Conservation (phyloP, 345 rosid genomes). For the Citrus cavaleriei region DNA sequence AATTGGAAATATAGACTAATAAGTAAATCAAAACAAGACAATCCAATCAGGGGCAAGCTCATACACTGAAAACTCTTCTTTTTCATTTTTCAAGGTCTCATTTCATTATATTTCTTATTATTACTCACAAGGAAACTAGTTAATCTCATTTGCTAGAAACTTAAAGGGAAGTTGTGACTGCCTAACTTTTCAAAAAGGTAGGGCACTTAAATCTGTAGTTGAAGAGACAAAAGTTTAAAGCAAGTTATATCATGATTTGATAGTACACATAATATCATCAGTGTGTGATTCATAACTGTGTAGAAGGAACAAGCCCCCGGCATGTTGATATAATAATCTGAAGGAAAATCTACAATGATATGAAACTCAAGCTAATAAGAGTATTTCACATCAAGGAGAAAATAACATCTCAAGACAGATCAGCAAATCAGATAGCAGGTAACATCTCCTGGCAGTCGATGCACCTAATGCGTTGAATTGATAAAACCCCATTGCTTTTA, state of each 20-base stretch:
- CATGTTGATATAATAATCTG: background rate
- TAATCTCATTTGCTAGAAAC: background rate
- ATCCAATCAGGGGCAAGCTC: background rate
- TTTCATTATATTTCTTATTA: background rate
- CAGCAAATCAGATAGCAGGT: background rate
- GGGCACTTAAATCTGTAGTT: background rate
- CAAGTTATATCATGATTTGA: background rate
- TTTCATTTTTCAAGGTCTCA: background rate
- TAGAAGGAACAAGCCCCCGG: background rate
- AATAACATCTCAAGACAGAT: background rate
- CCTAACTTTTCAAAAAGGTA: background rate
- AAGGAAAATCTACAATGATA: background rate
- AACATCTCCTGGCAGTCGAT: background rate
- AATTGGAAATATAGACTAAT: background rate
- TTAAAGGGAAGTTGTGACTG: background rate
- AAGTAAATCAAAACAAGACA: background rate
- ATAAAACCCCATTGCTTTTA: background rate
- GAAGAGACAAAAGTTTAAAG: background rate
- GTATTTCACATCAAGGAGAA: background rate
- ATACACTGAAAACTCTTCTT: background rate
- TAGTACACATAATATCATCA: too few relatives aligned
- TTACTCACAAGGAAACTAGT: background rate
- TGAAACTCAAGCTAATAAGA: background rate
- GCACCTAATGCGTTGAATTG: background rate
- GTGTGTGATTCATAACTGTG: background rate